Conservation (phyloP, 2,329 filamentous ascomycete genomes). For the Fusarium verrucosum region DNA sequence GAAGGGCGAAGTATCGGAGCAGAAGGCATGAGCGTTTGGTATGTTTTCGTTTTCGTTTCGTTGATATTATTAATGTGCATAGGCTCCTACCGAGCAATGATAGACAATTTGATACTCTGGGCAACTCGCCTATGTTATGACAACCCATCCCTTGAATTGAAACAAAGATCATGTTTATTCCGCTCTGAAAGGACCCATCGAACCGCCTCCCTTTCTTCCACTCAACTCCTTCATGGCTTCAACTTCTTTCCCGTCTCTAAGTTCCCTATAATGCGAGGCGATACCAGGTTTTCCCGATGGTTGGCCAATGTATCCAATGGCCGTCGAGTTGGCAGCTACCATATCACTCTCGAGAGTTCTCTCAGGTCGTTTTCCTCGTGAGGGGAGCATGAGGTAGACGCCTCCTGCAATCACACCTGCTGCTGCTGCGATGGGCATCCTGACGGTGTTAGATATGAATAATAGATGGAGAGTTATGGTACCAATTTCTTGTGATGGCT, state of each 20-base stretch:
- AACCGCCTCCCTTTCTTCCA: conserved; percentile 42
- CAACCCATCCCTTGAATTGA: background rate
- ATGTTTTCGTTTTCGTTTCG: background rate
- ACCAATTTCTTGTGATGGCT: conserved; percentile 48
- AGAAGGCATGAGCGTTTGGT: conserved; percentile 3
- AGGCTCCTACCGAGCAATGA: background rate
- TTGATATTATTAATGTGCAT: conserved; percentile 13
- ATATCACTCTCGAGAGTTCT: conserved; percentile 23
- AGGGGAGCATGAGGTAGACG: conserved; percentile 43
- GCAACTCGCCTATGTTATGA: conserved; percentile 10
- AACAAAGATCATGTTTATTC: conserved; percentile 38
- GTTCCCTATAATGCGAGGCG: conserved; percentile 32
- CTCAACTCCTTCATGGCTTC: conserved; percentile 45
- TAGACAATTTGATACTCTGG: conserved; percentile 35
- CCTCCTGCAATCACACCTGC: conserved; percentile 41
- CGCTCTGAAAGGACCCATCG: conserved; percentile 45
- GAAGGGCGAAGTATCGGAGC: conserved; percentile 5
- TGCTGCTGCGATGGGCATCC: conserved; percentile 45
- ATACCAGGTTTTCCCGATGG: conserved; percentile 9
- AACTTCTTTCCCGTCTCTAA: conserved; percentile 31
- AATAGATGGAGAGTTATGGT: background rate
- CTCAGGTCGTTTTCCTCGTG: conserved; percentile 14
- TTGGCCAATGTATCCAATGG: conserved; percentile 20
- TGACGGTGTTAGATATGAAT: conserved; percentile 16
- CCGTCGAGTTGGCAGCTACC: conserved; percentile 20